Conservation (phyloP, 2,329 filamentous ascomycete species). For the Neofusicoccum cordaticola region DNA sequence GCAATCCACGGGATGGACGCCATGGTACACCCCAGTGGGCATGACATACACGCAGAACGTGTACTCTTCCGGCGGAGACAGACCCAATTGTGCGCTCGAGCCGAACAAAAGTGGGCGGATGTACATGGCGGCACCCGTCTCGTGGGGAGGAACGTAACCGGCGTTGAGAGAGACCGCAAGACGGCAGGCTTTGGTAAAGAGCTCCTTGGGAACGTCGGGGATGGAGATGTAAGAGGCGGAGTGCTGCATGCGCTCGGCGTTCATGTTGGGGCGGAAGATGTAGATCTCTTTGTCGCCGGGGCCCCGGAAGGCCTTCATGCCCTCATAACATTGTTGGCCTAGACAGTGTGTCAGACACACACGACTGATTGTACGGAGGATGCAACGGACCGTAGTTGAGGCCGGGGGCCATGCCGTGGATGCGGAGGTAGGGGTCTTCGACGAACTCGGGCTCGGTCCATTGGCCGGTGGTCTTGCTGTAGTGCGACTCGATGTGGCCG, state of each 20-base stretch:
- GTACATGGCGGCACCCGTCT: conserved; percentile 88
- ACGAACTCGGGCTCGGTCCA: conserved; percentile 81
- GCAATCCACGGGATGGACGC: conserved; percentile 79
- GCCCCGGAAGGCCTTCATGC: conserved; percentile 91
- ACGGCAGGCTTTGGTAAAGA: conserved; percentile 74
- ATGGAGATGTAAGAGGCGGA: conserved; percentile 81
- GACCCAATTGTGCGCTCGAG: conserved; percentile 78
- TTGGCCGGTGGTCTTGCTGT: conserved; percentile 67
- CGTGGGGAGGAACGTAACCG: conserved; percentile 84
- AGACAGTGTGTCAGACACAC: conserved; percentile 1
- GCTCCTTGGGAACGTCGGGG: conserved; percentile 70
- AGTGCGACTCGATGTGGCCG: conserved; percentile 88
- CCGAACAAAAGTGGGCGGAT: conserved; percentile 87
- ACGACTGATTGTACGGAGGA: not conserved
- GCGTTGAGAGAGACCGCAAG: conserved; percentile 86
- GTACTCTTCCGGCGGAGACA: conserved; percentile 87
- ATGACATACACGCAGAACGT: conserved; percentile 86
- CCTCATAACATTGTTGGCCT: conserved; percentile 92
- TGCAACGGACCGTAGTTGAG: conserved; percentile 71
- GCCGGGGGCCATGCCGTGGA: conserved; percentile 92
- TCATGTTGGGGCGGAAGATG: conserved; percentile 84
- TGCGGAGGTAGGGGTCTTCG: conserved; percentile 75
- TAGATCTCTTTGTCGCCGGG: conserved; percentile 68
- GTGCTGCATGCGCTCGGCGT: conserved; percentile 80
- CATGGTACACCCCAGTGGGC: conserved; percentile 92